Conservation (phyloP, 2,329 filamentous ascomycete genomes). For the Fusarium sp. region DNA sequence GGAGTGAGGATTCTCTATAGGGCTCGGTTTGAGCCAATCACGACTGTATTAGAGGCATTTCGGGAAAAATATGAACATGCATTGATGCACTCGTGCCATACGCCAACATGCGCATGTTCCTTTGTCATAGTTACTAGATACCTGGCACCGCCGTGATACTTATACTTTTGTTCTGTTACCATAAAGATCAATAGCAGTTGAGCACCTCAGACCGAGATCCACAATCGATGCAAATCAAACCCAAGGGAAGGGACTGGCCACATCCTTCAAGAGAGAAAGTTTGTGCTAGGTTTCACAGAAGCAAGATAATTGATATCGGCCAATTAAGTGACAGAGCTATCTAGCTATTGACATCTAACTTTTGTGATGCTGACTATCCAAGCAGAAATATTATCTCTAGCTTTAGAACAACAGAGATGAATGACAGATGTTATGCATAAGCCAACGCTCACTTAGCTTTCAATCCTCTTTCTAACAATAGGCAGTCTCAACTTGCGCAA, state of each 20-base stretch:
- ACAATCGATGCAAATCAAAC: not conserved
- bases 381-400: not conserved
- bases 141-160: not conserved
- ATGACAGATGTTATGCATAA: not conserved
- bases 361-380: not conserved
- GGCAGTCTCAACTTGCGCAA: not conserved
- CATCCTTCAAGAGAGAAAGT: not conserved
- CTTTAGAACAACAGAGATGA: not conserved
- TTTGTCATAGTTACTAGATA: not conserved
- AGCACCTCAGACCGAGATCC: not conserved
- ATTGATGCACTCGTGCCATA: slow-evolving; percentile 47
- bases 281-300: not conserved
- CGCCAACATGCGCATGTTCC: slow-evolving; percentile 20
- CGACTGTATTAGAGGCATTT: slow-evolving; percentile 55
- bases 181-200: not conserved
- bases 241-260: not conserved
- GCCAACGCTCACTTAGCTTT: not conserved
- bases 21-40: slow-evolving; percentile 48
- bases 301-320: not conserved
- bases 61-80: slow-evolving; percentile 51
- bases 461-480: not conserved
- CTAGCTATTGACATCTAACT: not conserved
- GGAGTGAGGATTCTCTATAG: slow-evolving; percentile 53
- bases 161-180: not conserved
- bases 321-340: not conserved